Base-by-base conservation (phyloP, 108 stramenopile genomes). In the Halocafeteria seosinensis region DNA sequence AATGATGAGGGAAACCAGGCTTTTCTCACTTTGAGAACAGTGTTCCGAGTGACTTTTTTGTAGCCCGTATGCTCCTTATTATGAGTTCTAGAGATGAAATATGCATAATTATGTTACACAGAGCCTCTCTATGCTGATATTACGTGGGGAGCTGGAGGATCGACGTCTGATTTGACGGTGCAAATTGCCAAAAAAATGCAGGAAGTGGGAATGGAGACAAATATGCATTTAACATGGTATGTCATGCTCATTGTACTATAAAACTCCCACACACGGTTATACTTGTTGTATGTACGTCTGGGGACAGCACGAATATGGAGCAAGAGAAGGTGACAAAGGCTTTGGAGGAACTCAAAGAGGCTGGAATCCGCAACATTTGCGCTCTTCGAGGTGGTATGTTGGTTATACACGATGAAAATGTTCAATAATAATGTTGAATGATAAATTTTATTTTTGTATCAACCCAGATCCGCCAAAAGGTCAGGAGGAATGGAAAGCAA, bases 111-210 rank as follows among this genome's bases (percentile, higher is more conserved):
- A n/a, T n/a, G n/a, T n/a, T n/a, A n/a, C n/a, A n/a, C 52, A 59
- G 65, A 61, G 34, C 91, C 92, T 1, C 80, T 95, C 17, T 99
- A 89, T 76, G 85, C 85, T 38, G 98, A 99, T 73, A 84, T 95
- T 73, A 99, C 98, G 8, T 99, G 94, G 95, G 98, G 98, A 65
- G 98, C 98, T 30, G 98, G 98, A 34, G 98, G 98, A 24, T 90
- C 88, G 61, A 99, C 98, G 24, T 88, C 92, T 17, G 91, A 93
- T 3, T 78, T 96, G 32, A 91, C 91, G 9, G 62, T 99, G 64
- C 83, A 95, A 24, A 74, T 99, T 34, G 85, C 87, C 26, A 58
- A 80, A 13, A 78, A 89, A 60, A 81, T 84, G 8, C 85, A 89
- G 47, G 13, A 23, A 9, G 73, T 76, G 28, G 96, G 96, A 29